phyloP scores from a whole-genome alignment of 2,329 filamentous ascomycete species.

The Boeremia lycopersici region DNA sequence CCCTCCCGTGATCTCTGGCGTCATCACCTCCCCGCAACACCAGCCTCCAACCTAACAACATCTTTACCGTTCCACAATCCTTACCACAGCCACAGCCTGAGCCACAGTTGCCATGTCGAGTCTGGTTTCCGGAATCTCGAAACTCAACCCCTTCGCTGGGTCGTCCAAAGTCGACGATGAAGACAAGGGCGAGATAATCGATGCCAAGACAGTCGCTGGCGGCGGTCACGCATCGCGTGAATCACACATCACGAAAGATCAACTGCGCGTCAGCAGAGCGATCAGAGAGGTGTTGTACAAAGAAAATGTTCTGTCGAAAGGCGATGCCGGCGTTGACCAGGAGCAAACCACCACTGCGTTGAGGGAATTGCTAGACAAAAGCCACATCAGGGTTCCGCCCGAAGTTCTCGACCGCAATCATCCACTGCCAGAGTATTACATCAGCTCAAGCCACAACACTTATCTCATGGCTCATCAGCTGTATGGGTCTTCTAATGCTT shows the following conservation, averaged over 20 bases:
- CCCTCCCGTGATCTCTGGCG: slow-evolving; percentile 5
- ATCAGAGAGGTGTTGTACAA: slow-evolving; percentile 62
- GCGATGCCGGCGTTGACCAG: slow-evolving; percentile 55
- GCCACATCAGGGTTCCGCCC: slow-evolving; percentile 63
- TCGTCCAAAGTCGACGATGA: slow-evolving; percentile 48
- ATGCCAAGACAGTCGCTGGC: slow-evolving; percentile 59
- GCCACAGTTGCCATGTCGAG: slow-evolving; percentile 37
- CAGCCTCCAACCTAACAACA: slow-evolving; percentile 9
- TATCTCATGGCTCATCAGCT: slow-evolving; percentile 74
- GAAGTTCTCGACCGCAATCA: slow-evolving; percentile 63
- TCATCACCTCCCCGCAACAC: slow-evolving; percentile 6
- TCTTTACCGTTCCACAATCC: slow-evolving; percentile 11
- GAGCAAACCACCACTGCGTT: slow-evolving; percentile 56
- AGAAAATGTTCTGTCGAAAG: slow-evolving; percentile 56
- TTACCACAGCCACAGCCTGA: slow-evolving; percentile 14
- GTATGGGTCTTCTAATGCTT: slow-evolving; percentile 65
- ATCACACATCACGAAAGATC: slow-evolving; percentile 57
- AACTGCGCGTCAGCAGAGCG: slow-evolving; percentile 65
- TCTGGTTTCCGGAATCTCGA: slow-evolving; percentile 42
- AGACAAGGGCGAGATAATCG: slow-evolving; percentile 63
- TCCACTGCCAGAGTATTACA: slow-evolving; percentile 71
- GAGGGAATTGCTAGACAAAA: slow-evolving; percentile 59
- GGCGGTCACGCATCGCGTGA: slow-evolving; percentile 62
- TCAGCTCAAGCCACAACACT: slow-evolving; percentile 76
- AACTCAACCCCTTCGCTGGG: slow-evolving; percentile 42